These are phyloP conservation scores for Pseudocercospora eumusae DNA, from an alignment of 2,329 filamentous ascomycete species.

Conservation along the genomic window DNA sequence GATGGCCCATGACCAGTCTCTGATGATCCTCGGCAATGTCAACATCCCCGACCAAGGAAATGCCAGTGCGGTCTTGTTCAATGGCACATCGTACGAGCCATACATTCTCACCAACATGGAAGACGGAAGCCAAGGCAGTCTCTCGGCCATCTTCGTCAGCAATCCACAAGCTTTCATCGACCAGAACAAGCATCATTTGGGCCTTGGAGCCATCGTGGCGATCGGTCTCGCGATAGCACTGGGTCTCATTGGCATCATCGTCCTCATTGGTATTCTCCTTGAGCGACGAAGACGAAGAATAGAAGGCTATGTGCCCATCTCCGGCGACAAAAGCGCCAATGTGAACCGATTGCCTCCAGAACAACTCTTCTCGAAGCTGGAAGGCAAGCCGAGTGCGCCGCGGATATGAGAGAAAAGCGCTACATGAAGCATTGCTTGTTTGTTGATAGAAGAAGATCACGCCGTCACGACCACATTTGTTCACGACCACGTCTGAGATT, in stretches of 20 bases:
- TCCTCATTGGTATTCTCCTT: conserved; percentile 71
- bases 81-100: conserved; percentile 75
- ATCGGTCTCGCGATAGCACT: conserved; percentile 79
- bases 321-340: conserved; percentile 49
- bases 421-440: conserved; percentile 11
- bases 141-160: conserved; percentile 82
- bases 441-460: conserved; percentile 13
- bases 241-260: conserved; percentile 73
- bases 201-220: conserved; percentile 75
- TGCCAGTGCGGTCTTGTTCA: conserved; percentile 83
- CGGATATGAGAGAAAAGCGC: conserved; percentile 24
- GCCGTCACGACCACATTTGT: conserved; percentile 15
- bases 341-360: conserved; percentile 55
- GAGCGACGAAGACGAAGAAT: conserved; percentile 75
- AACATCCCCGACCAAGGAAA: conserved; percentile 73
- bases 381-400: conserved; percentile 31
- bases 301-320: conserved; percentile 76
- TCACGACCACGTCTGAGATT: conserved; percentile 13
- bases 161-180: conserved; percentile 71
- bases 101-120: conserved; percentile 74
- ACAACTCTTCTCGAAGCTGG: conserved; percentile 35
- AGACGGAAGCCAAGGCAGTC: conserved; percentile 67
- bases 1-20: conserved; percentile 66
- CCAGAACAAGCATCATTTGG: conserved; percentile 57
- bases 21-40: conserved; percentile 84